Conservation (phyloP, 2,329 filamentous ascomycete species). For the Diaporthe sp. region DNA sequence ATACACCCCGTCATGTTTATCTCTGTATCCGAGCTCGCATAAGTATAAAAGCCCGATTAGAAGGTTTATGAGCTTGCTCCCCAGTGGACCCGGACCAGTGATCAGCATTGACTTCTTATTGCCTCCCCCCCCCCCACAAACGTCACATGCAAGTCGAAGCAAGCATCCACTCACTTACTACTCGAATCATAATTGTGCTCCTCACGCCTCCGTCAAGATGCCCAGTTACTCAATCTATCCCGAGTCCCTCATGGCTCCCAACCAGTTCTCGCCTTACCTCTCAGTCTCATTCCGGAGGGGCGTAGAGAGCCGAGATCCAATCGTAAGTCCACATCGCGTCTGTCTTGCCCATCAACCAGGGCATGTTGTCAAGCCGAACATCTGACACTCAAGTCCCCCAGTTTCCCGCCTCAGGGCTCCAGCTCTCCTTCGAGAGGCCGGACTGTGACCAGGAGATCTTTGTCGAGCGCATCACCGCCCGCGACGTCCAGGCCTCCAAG, state of each 20-base stretch:
- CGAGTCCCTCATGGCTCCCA: constrained; percentile 37
- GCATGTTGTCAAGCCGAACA: too few relatives aligned
- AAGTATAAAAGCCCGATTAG: constrained; percentile 18
- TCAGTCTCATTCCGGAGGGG: constrained; percentile 38
- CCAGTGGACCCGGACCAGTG: neutral
- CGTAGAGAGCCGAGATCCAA: constrained; percentile 38
- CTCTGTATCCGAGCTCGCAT: neutral
- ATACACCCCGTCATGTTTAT: constrained; percentile 11
- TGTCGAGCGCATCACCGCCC: constrained; percentile 35
- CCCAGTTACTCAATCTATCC: constrained; percentile 35
- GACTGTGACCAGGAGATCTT: constrained; percentile 37
- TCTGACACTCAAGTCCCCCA: neutral
- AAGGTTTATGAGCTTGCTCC: neutral
- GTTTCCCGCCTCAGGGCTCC: constrained; percentile 40
- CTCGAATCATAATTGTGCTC: neutral
- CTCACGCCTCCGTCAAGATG: constrained; percentile 20
- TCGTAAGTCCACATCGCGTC: constrained; percentile 18
- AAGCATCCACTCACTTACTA: neutral
- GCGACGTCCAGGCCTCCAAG: constrained; percentile 33
- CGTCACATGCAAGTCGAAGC: constrained; percentile 7
- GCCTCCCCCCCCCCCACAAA: neutral
- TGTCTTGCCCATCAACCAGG: neutral
- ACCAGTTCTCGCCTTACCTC: constrained; percentile 36
- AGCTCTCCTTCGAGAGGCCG: constrained; percentile 39
- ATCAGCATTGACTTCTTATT: neutral